Base-by-base conservation (phyloP, 129 eudicot species). In the Chrysanthemum lavandulifolium region DNA sequence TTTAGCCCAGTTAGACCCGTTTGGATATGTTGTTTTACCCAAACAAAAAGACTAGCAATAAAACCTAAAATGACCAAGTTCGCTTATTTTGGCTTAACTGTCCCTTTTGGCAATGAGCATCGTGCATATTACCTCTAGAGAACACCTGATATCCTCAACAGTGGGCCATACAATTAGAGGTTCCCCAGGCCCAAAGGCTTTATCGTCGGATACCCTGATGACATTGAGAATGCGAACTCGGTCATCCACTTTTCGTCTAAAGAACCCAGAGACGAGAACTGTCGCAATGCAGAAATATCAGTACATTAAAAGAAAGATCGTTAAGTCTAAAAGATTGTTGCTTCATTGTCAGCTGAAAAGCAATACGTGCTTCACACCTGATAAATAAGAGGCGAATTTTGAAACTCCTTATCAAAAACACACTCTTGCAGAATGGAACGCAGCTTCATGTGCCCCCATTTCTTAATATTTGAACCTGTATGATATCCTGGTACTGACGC, bases 201-300 rank as follows among this genome's bases (percentile, higher is more conserved):
- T 85, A 78, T 88, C 97, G n/a, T 86, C 94, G 14, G 89, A 75
- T 14, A 82, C 78, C 99, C 99, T 9, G 97, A 84, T 72, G 97
- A 90, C 96, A 95, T 83, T 61, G 97, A 95, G 48, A 80, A 75
- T 59, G 91, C 88, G 2, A 95, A 73, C 83, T 95, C 99, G 5
- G 85, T 59, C 99, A 95, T 95, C 99, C 99, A 95, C 86, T 95
- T 95, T 88, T 95, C 99, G 49, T 95, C 99, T 84, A 95, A 83
- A 19, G 99, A 95, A 76, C 99, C 99, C 58, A 95, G 79, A 14
- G 97, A 90, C 2, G 99, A 95, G 67, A 95, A 95, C 99, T 95
- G 85, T 78, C 70, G 11, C 15, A 55, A 62, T 14, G 63, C 27
- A 63, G 36, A 61, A 56, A 80, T 29, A 73, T 73, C 23, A 61